Evolutionary conservation across 148 eudicot species (phyloP), one percentile per base, ranked within the genome.

Genomic region (Silene conica): DNA sequence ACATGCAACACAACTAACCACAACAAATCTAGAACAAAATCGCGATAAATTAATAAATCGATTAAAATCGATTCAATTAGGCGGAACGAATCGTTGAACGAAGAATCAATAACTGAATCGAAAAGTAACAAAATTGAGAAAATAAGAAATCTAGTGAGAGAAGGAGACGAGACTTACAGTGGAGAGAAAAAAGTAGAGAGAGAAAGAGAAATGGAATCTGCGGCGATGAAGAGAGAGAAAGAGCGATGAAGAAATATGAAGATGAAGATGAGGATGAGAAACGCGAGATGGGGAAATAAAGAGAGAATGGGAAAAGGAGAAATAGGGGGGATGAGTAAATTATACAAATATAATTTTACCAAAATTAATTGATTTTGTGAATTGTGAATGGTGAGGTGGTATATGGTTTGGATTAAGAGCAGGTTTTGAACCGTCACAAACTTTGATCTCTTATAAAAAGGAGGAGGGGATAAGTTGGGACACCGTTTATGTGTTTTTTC

Each of bases 231-330:
- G 57, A 81, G 73, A 76, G 67, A 79, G 15, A 50, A 48, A 48
- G 16, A 5, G 55, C 55, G 55, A 50, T 50, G 55, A 15, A 50
- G 55, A 15, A 50, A 11, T 1, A 46, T 54, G 64, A 6, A 26
- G 9, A 73, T 8, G 34, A 65, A 31, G 64, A 56, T 73, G 76
- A 74, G 75, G 80, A 80, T 77, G 76, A 80, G 81, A 73, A 83
- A 76, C 74, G 71, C 77, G 75, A 77, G 83, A 80, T 55, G 76
- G 81, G 76, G 63, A 72, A 70, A 50, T 56, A 66, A 67, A 76
- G 81, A 76, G 82, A 79, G 74, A 78, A 74, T n/a, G 19, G 6
- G 6, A 34, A 5, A 66, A 34, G 63, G 18, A 73, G 25, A 63
- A 31, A 68, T 22, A 50, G 63, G 52, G 52, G 54, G 14, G n/a